Percentiles rank a stretch among this genome's conserved stretches.
phyloP scores from a whole-genome alignment of 495 filamentous ascomycete species.

The Chlorociboria aeruginascens region DNA sequence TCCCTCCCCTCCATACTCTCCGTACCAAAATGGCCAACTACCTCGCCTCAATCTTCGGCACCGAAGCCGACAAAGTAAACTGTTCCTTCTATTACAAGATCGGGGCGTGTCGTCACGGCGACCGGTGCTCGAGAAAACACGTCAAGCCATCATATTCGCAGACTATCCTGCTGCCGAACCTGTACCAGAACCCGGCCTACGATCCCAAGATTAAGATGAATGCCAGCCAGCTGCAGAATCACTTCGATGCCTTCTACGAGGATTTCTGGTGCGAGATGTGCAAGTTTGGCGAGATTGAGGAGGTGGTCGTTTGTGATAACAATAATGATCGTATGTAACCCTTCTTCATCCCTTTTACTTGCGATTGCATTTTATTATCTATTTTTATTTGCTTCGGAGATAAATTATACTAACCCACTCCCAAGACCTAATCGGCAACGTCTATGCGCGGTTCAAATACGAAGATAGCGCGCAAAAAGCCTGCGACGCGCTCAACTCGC shows the following conservation, averaged over 20 bases:
- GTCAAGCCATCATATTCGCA: slow-evolving; percentile 98
- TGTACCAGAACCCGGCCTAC: slow-evolving; percentile 98
- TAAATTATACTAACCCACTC: neutral
- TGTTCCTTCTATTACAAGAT: slow-evolving; percentile 69
- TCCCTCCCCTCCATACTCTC: neutral
- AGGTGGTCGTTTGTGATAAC: slow-evolving; percentile 84
- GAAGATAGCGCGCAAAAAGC: slow-evolving; percentile 89
- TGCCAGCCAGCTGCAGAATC: slow-evolving; percentile 85
- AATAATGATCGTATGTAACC: slow-evolving; percentile 36
- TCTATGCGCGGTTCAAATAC: slow-evolving; percentile 99
- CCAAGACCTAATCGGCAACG: slow-evolving; percentile 92
- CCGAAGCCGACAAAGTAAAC: slow-evolving; percentile 92
- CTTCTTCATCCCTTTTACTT: neutral
- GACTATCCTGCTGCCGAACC: slow-evolving; percentile 93
- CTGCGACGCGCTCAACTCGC: slow-evolving; percentile 84
- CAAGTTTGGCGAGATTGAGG: slow-evolving; percentile 83
- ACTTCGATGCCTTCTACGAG: slow-evolving; percentile 99
- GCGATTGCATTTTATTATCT: neutral
- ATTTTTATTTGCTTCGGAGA: neutral
- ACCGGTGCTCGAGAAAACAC: slow-evolving; percentile 95
- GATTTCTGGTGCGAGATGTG: slow-evolving; percentile 99
- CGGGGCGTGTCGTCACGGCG: slow-evolving; percentile 94
- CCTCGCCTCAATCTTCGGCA: slow-evolving; percentile 98
- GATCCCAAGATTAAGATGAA: slow-evolving; percentile 97
- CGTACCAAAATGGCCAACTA: slow-evolving; percentile 66